A percentile compares a stretch with the other conserved stretches of the same genome.
Evolutionary conservation across 106 monocot species (phyloP).

Genomic region (Dactylorhiza incarnata): DNA sequence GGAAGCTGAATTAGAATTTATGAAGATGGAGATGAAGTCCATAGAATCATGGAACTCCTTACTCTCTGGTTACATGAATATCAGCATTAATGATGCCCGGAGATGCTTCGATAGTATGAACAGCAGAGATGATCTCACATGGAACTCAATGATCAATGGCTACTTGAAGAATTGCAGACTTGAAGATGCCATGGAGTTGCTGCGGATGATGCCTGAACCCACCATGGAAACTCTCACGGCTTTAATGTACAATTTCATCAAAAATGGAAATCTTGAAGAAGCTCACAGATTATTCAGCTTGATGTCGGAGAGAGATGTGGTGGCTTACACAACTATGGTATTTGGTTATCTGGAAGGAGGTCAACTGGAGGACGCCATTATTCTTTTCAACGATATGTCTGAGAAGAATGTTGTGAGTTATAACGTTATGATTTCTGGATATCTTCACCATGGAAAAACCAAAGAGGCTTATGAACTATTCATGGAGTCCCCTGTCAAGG

Average conservation of each 20-base stretch:
- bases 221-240: conserved; percentile 23
- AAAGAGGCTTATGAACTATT: conserved; percentile 29
- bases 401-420: conserved; percentile 25
- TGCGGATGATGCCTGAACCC: conserved; percentile 25
- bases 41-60: conserved; percentile 50
- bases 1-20: conserved; percentile 31
- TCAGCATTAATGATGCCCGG: conserved; percentile 33
- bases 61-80: conserved; percentile 33
- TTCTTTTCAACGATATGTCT: conserved; percentile 26
- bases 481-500: conserved; percentile 9
- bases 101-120: conserved; percentile 40
- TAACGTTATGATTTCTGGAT: conserved; percentile 46
- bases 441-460: conserved; percentile 25
- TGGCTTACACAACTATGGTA: conserved; percentile 35
- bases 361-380: conserved; percentile 17
- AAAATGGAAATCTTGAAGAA: conserved; percentile 14
- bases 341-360: conserved; percentile 27
- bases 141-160: conserved; percentile 35
- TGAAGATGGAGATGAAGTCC: conserved; percentile 33
- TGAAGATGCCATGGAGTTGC: conserved; percentile 27
- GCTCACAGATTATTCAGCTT: conserved; percentile 27
- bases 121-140: conserved; percentile 35
- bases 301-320: conserved; percentile 30
- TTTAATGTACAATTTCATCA: conserved; percentile 23
- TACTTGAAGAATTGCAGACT: conserved; percentile 23